Base-by-base conservation (phyloP, 192 early-diverging fungal genomes). In the Linnemannia exigua region DNA sequence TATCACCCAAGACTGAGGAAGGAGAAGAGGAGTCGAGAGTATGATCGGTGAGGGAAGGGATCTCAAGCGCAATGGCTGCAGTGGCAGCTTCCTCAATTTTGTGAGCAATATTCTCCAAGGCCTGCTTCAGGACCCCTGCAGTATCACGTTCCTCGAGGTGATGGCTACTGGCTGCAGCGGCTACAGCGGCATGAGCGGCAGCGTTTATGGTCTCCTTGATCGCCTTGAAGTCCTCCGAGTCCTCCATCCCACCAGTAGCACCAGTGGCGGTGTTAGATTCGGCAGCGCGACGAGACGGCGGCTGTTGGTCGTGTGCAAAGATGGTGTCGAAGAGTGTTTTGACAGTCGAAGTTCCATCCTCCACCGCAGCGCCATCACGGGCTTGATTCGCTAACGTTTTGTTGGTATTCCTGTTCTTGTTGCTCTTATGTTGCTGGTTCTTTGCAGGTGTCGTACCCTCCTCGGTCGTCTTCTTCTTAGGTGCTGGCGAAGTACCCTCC, bases 241-340 rank as follows among this genome's bases (percentile, higher is more conserved):
- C 46, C 12, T 71, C 70, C 19, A 25, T 71, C 70, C 3, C 1
- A 9, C 31, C 70, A 5, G 5, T 37, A 16, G 41, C 19, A 46
- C 11, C 41, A 46, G 22, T 46, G 33, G 41, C 37, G 11, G 5
- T 3, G 5, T 8, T 37, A 15, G 36, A 28, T 1, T 71, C 70
- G 44, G 8, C 14, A n/a, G 2, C 22, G 12, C 38, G 25, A 4
- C 22, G 38, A 16, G 22, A 36, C 5, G 33, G 36, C 37, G 25
- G 58, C 12, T 63, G 58, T 63, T 14, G 28, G 11, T 72, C 70
- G n/a, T 36, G 15, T 16, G 22, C 12, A 51, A 74, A 74, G 35
- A 74, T 47, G 31, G 16, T 37, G 16, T 74, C 72, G 35, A 74
- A 74, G 14, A 58, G 17, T 1, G 72, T 37, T 33, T 74, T 54